Evolutionary conservation across 306 rosid genomes (phyloP).

Genomic region (Astragalus glycyphyllos): DNA sequence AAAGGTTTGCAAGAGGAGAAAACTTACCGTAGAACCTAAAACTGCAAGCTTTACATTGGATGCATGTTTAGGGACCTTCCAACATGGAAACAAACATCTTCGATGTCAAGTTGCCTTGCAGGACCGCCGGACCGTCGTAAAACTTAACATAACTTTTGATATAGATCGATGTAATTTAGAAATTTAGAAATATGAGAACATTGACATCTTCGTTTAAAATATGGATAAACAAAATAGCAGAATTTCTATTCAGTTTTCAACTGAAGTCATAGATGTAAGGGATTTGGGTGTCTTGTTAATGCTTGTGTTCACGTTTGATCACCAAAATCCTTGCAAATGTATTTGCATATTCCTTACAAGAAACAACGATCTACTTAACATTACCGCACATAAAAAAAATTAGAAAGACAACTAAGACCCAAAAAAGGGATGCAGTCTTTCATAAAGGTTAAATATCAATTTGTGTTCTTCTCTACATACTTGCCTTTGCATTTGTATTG

Average conservation of each 20-base stretch:
- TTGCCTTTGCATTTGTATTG: not conserved
- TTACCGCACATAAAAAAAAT: constrained; percentile 1
- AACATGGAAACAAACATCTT: no score
- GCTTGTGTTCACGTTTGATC: constrained; percentile 9
- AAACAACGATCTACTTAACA: not conserved
- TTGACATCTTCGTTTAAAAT: not conserved
- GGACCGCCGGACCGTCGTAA: no score
- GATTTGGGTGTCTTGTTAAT: not conserved
- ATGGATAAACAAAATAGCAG: not conserved
- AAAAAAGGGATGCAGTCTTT: constrained; percentile 16
- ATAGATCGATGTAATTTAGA: no score
- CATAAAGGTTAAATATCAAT: constrained; percentile 13
- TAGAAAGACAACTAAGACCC: not conserved
- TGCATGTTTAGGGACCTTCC: no score
- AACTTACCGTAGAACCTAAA: no score
- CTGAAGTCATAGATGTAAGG: not conserved
- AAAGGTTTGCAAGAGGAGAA: no score
- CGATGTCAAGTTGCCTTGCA: no score
- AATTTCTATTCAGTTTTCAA: not conserved
- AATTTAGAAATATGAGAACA: not conserved
- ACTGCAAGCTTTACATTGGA: no score
- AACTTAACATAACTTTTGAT: no score
- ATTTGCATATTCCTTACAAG: not conserved
- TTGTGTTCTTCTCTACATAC: constrained; percentile 9
- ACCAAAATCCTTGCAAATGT: not conserved